Conservation (phyloP, 139 green algal genomes). For the Coelastrella sp. region DNA sequence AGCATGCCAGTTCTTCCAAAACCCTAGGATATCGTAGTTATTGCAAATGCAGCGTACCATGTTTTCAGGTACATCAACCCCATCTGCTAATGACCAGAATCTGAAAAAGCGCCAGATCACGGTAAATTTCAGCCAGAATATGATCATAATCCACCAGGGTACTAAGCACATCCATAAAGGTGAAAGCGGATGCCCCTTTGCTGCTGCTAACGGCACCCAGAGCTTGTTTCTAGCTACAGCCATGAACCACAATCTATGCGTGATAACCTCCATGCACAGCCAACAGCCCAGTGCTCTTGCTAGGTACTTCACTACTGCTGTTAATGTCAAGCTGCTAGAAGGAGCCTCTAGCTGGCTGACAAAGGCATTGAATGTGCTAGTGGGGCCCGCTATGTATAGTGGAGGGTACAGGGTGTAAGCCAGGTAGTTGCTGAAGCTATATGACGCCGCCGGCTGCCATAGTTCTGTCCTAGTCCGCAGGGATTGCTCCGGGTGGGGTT, state of each 20-base stretch:
- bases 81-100: constrained; percentile 81
- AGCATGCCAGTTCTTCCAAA: constrained; percentile 95
- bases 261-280: constrained; percentile 84
- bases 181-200: constrained; percentile 32
- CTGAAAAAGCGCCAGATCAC: constrained; percentile 87
- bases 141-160: constrained; percentile 89
- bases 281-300: constrained; percentile 60
- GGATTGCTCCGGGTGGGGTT: constrained; percentile 25
- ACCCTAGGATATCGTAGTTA: constrained; percentile 95
- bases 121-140: constrained; percentile 97
- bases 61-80: constrained; percentile 91
- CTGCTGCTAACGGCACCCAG: constrained; percentile 42
- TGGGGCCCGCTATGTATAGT: constrained; percentile 95
- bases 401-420: constrained; percentile 89
- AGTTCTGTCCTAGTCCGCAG: constrained; percentile 11
- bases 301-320: constrained; percentile 65
- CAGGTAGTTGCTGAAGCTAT: constrained; percentile 71
- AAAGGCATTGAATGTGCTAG: constrained; percentile 90
- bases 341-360: constrained; percentile 71
- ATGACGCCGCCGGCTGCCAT: constrained; percentile 21
- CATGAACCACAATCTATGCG: constrained; percentile 89
- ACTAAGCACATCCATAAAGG: constrained; percentile 70
- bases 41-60: constrained; percentile 94
- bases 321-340: background rate
- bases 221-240: constrained; percentile 69